phyloP scores from a whole-genome alignment of 2,329 filamentous ascomycete genomes.

The Alternaria ethzedia region DNA sequence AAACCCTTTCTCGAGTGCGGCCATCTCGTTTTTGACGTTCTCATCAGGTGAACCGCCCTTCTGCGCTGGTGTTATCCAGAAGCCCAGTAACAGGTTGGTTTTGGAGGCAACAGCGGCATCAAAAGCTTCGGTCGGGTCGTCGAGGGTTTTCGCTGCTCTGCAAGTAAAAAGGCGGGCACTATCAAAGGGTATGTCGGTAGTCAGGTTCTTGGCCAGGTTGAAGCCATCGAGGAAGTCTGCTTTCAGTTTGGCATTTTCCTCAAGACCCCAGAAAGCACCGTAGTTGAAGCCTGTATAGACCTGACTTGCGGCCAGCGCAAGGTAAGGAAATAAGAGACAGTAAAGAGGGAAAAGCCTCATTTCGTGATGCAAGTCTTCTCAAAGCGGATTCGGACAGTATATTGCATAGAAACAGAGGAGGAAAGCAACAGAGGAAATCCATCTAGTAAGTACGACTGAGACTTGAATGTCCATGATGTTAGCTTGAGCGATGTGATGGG shows the following conservation, averaged over 20 bases:
- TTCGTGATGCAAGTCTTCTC: neutral
- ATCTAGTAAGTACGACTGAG: neutral
- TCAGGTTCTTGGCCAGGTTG: constrained; percentile 28
- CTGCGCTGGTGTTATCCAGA: constrained; percentile 31
- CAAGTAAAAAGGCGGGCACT: constrained; percentile 74
- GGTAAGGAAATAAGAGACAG: constrained; percentile 2
- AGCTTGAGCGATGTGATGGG: neutral
- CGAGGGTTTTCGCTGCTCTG: constrained; percentile 55
- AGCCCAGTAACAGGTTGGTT: constrained; percentile 41
- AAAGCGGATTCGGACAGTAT: neutral
- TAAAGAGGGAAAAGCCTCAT: constrained; percentile 9
- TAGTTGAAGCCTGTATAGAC: constrained; percentile 40
- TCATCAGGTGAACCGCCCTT: constrained; percentile 50
- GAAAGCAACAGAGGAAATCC: neutral
- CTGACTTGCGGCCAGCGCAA: constrained; percentile 16
- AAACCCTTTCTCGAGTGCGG: constrained; percentile 40
- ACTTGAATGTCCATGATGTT: neutral
- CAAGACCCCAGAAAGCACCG: constrained; percentile 31
- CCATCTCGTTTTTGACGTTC: constrained; percentile 34
- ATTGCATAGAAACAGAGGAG: neutral
- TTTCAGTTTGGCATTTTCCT: constrained; percentile 24
- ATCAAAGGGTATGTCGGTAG: constrained; percentile 63
- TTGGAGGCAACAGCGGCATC: constrained; percentile 42
- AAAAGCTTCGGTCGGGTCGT: constrained; percentile 63
- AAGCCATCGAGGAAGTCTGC: constrained; percentile 33